Base-by-base conservation (phyloP, 805 yeast genomes). In the Clavispora santaluciae region DNA sequence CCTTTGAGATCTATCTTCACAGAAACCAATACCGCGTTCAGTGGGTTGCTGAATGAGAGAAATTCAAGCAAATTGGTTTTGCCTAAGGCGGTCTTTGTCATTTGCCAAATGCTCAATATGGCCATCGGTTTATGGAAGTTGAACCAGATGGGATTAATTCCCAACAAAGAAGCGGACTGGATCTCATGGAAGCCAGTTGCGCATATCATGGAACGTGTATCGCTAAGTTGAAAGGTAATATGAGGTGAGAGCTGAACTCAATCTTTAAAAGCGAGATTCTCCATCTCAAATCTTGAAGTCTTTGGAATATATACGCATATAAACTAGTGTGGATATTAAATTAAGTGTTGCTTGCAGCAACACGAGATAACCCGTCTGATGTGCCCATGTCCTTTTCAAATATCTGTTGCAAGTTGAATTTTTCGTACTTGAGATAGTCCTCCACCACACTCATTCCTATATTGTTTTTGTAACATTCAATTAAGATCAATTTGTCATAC, bases 91-190 rank as follows among this genome's bases (percentile, higher is more conserved):
- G 70, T 74, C 23, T 83, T 64, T 51, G 61, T 69, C 20, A 13
- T 64, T 18, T 73, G 75, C 42, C 76, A 75, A 42, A 35, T 80
- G 33, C 73, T 76, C 4, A 73, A 81, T 38, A 67, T 90, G 64
- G 76, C 70, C 3, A 78, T 88, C 26, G 98, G 97, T 2, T 55
- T 89, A 13, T 89, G 87, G 79, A 93, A 93, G 60, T 66, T 93
- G 44, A 80, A 85, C 51, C 68, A 73, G 17, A 86, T 91, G 96
- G 98, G 97, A 0, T 68, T 91, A 49, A 79, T 91, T 44, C 99
- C 99, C 17, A 86, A 84, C 52, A 83, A 80, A 26, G 74, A 74
- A 35, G 83, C 95, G 49, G 99, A 91, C 58, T 93, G 98, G 98
- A 65, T 91, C 13, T 80, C 88, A 6, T 90, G 95, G 90, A 95